Conservation (phyloP, 225 moss, liverwort and hornwort genomes). For the Bryoerythrophyllum caledonicum region DNA sequence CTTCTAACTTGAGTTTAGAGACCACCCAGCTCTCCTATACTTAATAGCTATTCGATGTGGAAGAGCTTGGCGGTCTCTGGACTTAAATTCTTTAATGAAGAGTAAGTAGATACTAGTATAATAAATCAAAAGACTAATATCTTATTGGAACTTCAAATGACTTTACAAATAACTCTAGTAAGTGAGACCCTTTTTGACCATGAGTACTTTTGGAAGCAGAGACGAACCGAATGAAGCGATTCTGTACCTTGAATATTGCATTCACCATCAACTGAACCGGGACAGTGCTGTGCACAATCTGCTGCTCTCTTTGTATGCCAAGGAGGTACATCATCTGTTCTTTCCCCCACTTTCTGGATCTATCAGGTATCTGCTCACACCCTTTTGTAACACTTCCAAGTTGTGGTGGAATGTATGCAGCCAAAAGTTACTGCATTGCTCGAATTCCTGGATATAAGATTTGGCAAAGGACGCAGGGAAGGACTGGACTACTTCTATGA, state of each 20-base stretch:
- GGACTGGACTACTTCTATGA: constrained; percentile 72
- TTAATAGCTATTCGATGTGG: too few species aligned
- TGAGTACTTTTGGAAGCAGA: constrained; percentile 27
- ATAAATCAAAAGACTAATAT: too few species aligned
- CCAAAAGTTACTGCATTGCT: constrained; percentile 66
- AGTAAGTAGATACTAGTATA: too few species aligned
- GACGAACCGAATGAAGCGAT: constrained; percentile 75
- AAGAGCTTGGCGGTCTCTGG: too few species aligned
- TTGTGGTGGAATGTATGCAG: constrained; percentile 22
- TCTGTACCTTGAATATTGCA: constrained; percentile 75
- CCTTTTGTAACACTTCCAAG: not conserved
- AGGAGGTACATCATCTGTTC: constrained; percentile 42
- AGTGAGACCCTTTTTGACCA: not conserved
- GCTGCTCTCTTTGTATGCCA: constrained; percentile 68
- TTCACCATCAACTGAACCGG: constrained; percentile 64
- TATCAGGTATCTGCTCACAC: not conserved
- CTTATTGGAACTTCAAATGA: too few species aligned
- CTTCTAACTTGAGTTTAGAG: too few species aligned
- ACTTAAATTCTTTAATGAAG: too few species aligned
- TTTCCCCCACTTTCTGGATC: not conserved
- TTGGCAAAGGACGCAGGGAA: constrained; percentile 63
- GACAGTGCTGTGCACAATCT: constrained; percentile 79
- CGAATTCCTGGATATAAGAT: constrained; percentile 64
- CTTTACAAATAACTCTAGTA: too few species aligned
- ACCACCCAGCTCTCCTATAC: too few species aligned